phyloP scores from a whole-genome alignment of 345 rosid species.

The Hypericum perforatum region DNA sequence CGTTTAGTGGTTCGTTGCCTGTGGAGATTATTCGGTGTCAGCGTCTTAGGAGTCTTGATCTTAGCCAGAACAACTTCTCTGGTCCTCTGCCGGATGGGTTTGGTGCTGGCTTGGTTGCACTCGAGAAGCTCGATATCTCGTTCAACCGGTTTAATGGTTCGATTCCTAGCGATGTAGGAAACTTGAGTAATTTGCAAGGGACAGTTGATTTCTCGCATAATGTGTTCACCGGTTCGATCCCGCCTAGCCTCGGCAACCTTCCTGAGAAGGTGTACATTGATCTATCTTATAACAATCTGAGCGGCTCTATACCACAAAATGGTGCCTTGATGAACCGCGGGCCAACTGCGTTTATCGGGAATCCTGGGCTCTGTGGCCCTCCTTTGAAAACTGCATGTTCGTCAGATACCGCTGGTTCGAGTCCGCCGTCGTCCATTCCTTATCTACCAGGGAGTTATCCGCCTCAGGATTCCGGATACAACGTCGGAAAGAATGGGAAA shows the following conservation, averaged over 20 bases:
- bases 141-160: slow-evolving; percentile 63
- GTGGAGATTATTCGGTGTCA: slow-evolving; percentile 58
- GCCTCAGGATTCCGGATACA: slow-evolving; percentile 26
- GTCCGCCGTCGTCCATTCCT: slow-evolving; percentile 57
- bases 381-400: slow-evolving; percentile 73
- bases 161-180: slow-evolving; percentile 66
- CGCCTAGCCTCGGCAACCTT: slow-evolving; percentile 70
- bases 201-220: slow-evolving; percentile 95
- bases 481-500: slow-evolving; percentile 30
- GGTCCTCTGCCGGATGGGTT: slow-evolving; percentile 63
- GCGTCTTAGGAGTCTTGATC: slow-evolving; percentile 62
- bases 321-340: slow-evolving; percentile 94
- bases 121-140: slow-evolving; percentile 72
- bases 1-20: slow-evolving; percentile 68
- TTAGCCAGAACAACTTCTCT: slow-evolving; percentile 71
- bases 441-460: slow-evolving; percentile 53
- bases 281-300: slow-evolving; percentile 72
- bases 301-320: slow-evolving; percentile 90
- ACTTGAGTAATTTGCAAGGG: slow-evolving; percentile 80
- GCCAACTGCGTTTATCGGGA: slow-evolving; percentile 85
- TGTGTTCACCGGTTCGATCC: slow-evolving; percentile 59
- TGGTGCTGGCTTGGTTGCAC: slow-evolving; percentile 50
- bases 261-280: slow-evolving; percentile 98
- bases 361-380: slow-evolving; percentile 83
- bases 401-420: slow-evolving; percentile 31